Evolutionary conservation across 2,329 filamentous ascomycete species (phyloP).

Genomic region (Gremmenia infestans): DNA sequence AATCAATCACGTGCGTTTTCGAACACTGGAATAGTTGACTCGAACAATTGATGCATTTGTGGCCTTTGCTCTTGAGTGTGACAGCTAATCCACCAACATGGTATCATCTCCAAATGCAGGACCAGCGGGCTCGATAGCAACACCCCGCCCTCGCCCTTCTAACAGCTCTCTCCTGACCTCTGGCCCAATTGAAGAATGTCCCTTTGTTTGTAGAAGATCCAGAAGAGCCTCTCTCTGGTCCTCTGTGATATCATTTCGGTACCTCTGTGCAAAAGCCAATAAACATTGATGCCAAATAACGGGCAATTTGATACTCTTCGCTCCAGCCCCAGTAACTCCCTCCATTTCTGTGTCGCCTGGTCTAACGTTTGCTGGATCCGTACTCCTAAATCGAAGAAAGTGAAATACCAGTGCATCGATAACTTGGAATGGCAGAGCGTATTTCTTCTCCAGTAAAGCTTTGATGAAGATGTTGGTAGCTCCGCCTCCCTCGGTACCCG

Average conservation of each 20-base stretch:
- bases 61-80: neutral
- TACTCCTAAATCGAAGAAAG: conserved; percentile 81
- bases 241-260: conserved; percentile 93
- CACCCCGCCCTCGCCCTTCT: conserved; percentile 79
- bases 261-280: conserved; percentile 86
- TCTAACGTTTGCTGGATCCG: conserved; percentile 53
- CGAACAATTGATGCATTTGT: neutral
- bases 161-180: conserved; percentile 86
- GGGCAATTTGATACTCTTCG: conserved; percentile 65
- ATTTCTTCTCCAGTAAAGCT: conserved; percentile 91
- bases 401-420: conserved; percentile 95
- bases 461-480: conserved; percentile 95
- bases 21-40: neutral
- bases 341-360: conserved; percentile 45
- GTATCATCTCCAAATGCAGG: conserved; percentile 72
- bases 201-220: conserved; percentile 77
- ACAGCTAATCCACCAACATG: conserved; percentile 62
- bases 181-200: conserved; percentile 83
- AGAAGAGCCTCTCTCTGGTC: conserved; percentile 88
- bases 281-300: conserved; percentile 96
- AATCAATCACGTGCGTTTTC: neutral
- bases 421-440: conserved; percentile 90
- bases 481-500: conserved; percentile 79
- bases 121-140: conserved; percentile 56
- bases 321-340: conserved; percentile 39